Conservation (phyloP, 768 basidiomycete species). For the Collybiopsis luxurians region DNA sequence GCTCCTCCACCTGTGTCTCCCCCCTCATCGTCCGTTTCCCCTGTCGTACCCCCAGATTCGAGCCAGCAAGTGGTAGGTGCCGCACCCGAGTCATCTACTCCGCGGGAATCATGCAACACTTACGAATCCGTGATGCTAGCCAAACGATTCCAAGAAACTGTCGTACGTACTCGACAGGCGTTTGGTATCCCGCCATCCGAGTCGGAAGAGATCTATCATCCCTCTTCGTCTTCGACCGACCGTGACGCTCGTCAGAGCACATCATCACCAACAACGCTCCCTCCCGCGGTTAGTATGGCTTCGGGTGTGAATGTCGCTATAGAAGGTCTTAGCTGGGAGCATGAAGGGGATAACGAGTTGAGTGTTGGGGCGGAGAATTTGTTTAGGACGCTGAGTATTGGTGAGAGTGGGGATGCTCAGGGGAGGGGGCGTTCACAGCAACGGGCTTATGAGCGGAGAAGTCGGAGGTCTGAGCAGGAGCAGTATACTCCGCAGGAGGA, state of each 20-base stretch:
- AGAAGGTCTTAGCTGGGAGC: constrained; percentile 3
- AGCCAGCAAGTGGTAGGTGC: neutral
- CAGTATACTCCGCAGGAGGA: neutral
- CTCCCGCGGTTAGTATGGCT: constrained; percentile 24
- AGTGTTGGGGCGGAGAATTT: constrained; percentile 50
- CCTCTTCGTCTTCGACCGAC: neutral
- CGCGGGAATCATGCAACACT: constrained; percentile 1
- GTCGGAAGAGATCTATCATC: constrained; percentile 18
- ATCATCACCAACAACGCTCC: neutral
- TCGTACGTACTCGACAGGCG: constrained; percentile 45
- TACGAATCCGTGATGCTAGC: constrained; percentile 17
- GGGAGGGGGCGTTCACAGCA: neutral
- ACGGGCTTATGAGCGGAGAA: constrained; percentile 10
- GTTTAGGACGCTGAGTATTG: constrained; percentile 36
- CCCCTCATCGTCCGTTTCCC: neutral
- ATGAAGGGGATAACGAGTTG: constrained; percentile 5
- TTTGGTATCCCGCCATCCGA: constrained; percentile 49
- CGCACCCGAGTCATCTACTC: neutral
- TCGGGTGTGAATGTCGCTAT: constrained; percentile 12
- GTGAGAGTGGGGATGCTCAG: constrained; percentile 14
- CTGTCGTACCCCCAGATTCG: neutral
- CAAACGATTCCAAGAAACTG: constrained; percentile 27
- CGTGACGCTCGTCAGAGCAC: neutral
- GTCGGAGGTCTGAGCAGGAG: neutral
- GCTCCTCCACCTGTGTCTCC: neutral